Evolutionary conservation across 805 yeast species (phyloP), one percentile per base, ranked within the genome.

Genomic region (Candida coquimbonensis): DNA sequence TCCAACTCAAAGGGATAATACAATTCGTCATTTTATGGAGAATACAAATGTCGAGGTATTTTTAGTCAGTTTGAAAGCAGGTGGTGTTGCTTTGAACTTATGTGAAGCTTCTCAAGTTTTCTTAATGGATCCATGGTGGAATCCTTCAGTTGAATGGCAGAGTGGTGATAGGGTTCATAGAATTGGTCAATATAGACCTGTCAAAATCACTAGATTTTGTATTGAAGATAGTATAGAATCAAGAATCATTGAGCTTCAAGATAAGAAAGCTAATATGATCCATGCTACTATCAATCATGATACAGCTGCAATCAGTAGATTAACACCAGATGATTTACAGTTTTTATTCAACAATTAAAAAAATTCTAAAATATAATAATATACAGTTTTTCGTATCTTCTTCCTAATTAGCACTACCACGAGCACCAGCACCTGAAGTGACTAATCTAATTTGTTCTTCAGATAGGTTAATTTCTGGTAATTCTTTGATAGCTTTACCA

Each of bases 51-150:
- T 91, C 36, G 99, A 93, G 63, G 95, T 93, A 9, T 93, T 93
- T 60, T 66, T 93, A 51, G 99, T 93, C 9, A 88, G 96, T 33
- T 74, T 93, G 56, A 93, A 93, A 61, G 99, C 99, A 0, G 99
- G 99, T 54, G 99, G 99, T 67, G 99, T 93, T 38, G 99, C 99
- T 0, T 72, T 93, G 53, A 93, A 93, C 62, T 72, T 93, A 52
- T 91, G 96, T 59, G 99, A 95, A 59, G 98, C 99, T 0, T 89
- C 95, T 3, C 98, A 91, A 59, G 98, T 93, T 40, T 93, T 93
- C 55, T 74, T 93, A 39, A 72, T 93, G 72, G 99, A 93, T 58
- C 98, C 98, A 33, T 93, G 99, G 99, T 93, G 99, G 98, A 95
- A 93, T 62, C 98, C 98, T 1, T 85, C 95, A 54, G 93, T 91